These are phyloP conservation scores for Paraconiothyrium brasiliense DNA, from an alignment of 2,329 filamentous ascomycete genomes.

Conservation along the genomic window DNA sequence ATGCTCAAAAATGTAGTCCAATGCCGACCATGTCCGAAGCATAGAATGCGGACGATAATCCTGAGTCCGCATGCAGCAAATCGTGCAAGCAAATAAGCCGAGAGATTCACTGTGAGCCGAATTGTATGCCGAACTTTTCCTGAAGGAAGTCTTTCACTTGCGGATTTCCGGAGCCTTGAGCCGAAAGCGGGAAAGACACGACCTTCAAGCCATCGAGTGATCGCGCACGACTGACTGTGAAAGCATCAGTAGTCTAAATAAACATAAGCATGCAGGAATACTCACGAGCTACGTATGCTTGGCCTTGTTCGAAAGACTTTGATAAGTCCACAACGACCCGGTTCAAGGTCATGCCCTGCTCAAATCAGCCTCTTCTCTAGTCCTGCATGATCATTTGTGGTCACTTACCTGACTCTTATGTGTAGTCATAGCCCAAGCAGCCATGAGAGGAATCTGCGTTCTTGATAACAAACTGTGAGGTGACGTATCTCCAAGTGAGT, in stretches of 20 bases:
- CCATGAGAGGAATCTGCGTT: conserved; percentile 69
- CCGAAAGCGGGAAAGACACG: conserved; percentile 34
- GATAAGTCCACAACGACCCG: conserved; percentile 65
- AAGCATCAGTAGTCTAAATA: conserved; percentile 4
- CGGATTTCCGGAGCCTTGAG: conserved; percentile 37
- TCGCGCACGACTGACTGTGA: conserved; percentile 62
- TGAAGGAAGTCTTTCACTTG: conserved; percentile 48
- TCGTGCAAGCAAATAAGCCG: not conserved
- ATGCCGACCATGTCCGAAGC: not conserved
- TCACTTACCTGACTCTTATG: conserved; percentile 61
- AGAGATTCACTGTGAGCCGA: conserved; percentile 21
- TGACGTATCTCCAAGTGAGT: conserved; percentile 55
- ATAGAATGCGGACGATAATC: not conserved
- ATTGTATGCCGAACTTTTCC: conserved; percentile 36
- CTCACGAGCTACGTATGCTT: conserved; percentile 68
- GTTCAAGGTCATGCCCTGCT: conserved; percentile 69
- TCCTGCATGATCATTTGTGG: not conserved
- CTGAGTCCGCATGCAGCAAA: not conserved
- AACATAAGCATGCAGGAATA: not conserved
- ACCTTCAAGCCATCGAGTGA: conserved; percentile 61
- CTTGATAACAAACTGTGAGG: conserved; percentile 62
- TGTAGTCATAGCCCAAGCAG: conserved; percentile 71
- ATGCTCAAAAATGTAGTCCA: not conserved
- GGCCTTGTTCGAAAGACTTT: conserved; percentile 64
- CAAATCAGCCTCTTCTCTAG: conserved; percentile 9